Evolutionary conservation across 2,329 filamentous ascomycete species (phyloP).

Genomic region (Cytospora schulzeri): DNA sequence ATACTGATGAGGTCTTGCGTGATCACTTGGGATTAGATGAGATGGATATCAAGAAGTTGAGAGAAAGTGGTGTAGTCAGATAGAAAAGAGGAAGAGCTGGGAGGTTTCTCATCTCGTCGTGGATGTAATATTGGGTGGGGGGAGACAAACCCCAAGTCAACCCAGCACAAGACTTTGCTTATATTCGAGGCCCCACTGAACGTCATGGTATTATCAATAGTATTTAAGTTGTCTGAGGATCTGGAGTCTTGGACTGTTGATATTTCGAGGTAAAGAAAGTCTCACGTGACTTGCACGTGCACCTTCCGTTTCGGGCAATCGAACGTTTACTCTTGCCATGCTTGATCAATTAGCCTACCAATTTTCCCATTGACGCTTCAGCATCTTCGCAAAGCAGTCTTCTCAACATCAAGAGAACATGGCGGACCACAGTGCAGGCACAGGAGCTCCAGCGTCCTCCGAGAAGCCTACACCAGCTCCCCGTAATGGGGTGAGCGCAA

Average conservation of each 20-base stretch:
- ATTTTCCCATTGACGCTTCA: background rate
- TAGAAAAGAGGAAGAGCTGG: conserved; percentile 34
- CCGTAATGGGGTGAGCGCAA: background rate
- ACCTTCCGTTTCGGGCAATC: background rate
- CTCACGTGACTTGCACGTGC: conserved; percentile 28
- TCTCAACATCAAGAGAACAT: background rate
- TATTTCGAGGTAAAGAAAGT: background rate
- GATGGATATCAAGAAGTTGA: conserved; percentile 63
- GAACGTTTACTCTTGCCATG: background rate
- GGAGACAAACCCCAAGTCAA: background rate
- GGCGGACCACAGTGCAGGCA: background rate
- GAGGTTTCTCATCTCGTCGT: background rate
- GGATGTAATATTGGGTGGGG: background rate
- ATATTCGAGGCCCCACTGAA: too few species aligned
- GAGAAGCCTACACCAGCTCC: background rate
- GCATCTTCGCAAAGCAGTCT: background rate
- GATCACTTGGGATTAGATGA: conserved; percentile 63
- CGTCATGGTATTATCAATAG: background rate
- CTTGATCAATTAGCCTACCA: background rate
- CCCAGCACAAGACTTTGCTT: too few species aligned
- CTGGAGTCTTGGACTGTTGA: background rate
- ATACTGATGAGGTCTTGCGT: conserved; percentile 76
- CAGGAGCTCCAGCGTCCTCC: background rate
- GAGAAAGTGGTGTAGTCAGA: conserved; percentile 65
- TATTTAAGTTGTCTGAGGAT: background rate